Percentiles rank a stretch among this genome's conserved stretches.
Evolutionary conservation across 2,329 filamentous ascomycete genomes (phyloP).

Genomic region (Epicoccum nigrum): DNA sequence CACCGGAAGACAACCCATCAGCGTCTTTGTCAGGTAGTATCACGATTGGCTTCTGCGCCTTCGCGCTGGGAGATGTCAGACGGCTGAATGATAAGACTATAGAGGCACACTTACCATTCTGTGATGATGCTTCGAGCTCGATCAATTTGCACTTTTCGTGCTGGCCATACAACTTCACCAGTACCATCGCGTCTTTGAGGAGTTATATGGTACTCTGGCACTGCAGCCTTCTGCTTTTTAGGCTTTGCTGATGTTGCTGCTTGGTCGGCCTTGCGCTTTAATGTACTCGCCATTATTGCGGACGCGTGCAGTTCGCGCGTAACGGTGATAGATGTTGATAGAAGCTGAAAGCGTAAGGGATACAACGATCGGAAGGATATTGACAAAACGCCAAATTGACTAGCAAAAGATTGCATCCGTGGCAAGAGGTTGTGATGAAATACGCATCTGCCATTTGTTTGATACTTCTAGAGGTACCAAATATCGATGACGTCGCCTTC

Average conservation of each 20-base stretch:
- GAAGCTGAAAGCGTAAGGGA: not conserved
- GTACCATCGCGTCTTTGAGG: constrained; percentile 32
- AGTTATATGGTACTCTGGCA: constrained; percentile 43
- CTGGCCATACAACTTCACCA: constrained; percentile 66
- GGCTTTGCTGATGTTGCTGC: constrained; percentile 18
- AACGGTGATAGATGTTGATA: not conserved
- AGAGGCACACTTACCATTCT: constrained; percentile 57
- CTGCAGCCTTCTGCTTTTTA: constrained; percentile 35
- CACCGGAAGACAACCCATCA: constrained; percentile 69
- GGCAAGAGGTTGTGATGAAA: not conserved
- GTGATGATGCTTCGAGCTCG: constrained; percentile 62
- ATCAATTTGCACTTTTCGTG: constrained; percentile 61
- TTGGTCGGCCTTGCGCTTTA: constrained; percentile 40
- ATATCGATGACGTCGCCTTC: constrained; percentile 15
- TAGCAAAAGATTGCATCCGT: constrained; percentile 2
- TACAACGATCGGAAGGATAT: not conserved
- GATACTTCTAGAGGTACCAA: not conserved
- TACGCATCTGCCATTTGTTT: not conserved
- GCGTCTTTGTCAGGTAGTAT: constrained; percentile 74
- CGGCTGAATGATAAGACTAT: not conserved
- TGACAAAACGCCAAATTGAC: not conserved
- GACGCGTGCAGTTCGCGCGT: constrained; percentile 18
- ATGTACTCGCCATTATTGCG: constrained; percentile 27
- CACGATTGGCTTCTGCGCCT: constrained; percentile 58
- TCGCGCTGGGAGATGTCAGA: constrained; percentile 51